A percentile compares a stretch with the other conserved stretches of the same genome.
Evolutionary conservation across 78 protist species (phyloP).

Genomic region (Ministeria vibrans): DNA sequence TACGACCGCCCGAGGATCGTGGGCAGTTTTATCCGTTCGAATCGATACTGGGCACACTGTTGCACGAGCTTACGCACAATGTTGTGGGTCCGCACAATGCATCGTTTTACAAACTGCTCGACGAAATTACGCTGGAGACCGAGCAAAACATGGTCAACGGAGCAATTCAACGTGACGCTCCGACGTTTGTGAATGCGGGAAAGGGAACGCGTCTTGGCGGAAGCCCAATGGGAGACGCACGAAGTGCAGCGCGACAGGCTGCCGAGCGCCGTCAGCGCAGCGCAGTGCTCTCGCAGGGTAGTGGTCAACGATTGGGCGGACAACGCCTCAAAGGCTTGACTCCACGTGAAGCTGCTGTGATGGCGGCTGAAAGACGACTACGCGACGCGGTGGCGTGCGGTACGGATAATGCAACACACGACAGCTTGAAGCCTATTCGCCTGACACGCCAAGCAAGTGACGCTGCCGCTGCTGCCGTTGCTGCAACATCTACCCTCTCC

Average conservation of each 20-base stretch:
- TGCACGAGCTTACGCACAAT: conserved; percentile 9
- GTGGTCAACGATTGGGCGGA: background rate
- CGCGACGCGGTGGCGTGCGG: background rate
- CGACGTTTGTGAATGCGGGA: background rate
- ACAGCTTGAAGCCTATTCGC: too few relatives aligned
- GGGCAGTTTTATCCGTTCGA: background rate
- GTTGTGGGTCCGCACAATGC: conserved; percentile 10
- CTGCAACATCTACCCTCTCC: too few relatives aligned
- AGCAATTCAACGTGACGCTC: background rate
- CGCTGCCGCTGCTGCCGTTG: too few relatives aligned
- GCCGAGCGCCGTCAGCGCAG: background rate
- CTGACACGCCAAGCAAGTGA: too few relatives aligned
- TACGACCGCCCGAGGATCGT: background rate
- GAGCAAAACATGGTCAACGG: background rate
- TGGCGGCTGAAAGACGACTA: background rate
- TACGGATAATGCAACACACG: background rate
- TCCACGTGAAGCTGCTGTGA: background rate
- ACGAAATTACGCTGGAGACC: background rate
- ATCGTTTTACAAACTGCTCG: background rate
- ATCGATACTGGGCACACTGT: background rate
- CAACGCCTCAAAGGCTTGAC: background rate
- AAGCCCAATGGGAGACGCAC: background rate
- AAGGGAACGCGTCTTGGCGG: background rate
- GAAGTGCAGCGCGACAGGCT: background rate
- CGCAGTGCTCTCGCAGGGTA: background rate